A percentile compares a stretch with the other conserved stretches of the same genome.
Evolutionary conservation across 1,284 basidiomycete species (phyloP).

Genomic region (Trichosporon coremiiforme): DNA sequence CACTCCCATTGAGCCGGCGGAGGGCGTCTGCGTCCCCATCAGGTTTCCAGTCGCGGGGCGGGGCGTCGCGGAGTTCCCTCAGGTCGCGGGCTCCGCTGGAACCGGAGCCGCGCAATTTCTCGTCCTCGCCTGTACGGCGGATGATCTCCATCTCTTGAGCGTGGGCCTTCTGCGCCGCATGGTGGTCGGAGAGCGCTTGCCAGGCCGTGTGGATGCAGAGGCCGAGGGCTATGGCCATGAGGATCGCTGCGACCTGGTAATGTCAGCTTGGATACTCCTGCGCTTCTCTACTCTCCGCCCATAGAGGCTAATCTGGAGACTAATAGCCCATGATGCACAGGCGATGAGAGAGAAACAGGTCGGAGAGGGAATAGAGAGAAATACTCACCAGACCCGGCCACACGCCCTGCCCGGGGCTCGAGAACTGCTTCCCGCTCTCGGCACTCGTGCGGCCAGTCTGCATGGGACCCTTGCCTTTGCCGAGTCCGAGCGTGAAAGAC

Average conservation of each 20-base stretch:
- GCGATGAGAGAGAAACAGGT: too few species aligned
- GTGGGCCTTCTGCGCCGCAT: neutral
- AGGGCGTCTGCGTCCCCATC: neutral
- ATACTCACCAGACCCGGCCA: slow-evolving; percentile 13
- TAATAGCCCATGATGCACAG: too few species aligned
- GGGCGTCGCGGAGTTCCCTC: neutral
- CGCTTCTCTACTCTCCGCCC: too few species aligned
- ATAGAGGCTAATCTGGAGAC: too few species aligned
- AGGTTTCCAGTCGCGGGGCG: neutral
- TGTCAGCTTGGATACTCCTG: too few species aligned
- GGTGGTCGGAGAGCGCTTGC: neutral
- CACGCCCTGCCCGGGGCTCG: neutral
- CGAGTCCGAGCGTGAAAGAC: neutral
- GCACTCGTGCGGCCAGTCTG: neutral
- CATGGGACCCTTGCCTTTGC: neutral
- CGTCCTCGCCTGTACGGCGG: neutral
- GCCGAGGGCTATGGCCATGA: neutral
- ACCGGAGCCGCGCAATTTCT: slow-evolving; percentile 4
- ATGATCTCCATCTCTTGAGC: neutral
- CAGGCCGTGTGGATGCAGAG: neutral
- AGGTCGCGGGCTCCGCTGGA: neutral
- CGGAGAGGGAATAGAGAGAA: too few species aligned
- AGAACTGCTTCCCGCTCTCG: neutral
- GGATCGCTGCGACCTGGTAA: neutral
- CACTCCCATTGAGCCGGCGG: neutral